These are phyloP conservation scores for Elasticomyces elasticus DNA, from an alignment of 495 filamentous ascomycete species.

Conservation along the genomic window DNA sequence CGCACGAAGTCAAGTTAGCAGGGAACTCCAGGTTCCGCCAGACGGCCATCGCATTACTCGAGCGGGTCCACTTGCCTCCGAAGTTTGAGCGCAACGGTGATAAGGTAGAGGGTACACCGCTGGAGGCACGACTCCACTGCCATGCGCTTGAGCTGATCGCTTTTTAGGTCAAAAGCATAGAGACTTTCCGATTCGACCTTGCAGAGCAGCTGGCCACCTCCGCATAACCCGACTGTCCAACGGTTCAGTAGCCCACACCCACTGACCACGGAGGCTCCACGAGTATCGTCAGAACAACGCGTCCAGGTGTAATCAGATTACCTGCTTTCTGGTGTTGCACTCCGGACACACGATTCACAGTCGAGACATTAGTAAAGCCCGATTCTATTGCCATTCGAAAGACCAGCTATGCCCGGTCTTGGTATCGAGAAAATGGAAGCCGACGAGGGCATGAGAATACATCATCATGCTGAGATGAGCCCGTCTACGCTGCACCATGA, in stretches of 20 bases:
- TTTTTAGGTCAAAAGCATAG: too few species aligned
- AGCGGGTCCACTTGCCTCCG: background rate
- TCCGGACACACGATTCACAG: background rate
- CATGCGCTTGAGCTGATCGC: background rate
- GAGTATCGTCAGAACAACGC: background rate
- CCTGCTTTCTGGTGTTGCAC: background rate
- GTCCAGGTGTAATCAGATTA: background rate
- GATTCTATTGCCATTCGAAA: background rate
- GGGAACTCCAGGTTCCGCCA: background rate
- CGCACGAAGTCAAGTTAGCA: background rate
- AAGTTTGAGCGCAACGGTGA: background rate
- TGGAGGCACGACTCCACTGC: background rate
- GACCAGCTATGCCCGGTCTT: background rate
- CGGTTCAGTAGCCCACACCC: too few species aligned
- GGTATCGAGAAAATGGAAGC: slow-evolving; percentile 1
- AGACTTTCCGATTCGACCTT: too few species aligned
- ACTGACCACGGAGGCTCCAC: background rate
- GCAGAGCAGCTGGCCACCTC: too few species aligned
- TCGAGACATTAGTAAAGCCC: background rate
- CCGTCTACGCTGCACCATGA: background rate
- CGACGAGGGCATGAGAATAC: slow-evolving; percentile 2
- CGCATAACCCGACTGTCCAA: too few species aligned
- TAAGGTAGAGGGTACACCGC: background rate
- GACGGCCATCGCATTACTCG: background rate
- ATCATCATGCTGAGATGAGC: background rate